Evolutionary conservation across 2,329 filamentous ascomycete genomes (phyloP).

Genomic region (Penicillium decumbens): DNA sequence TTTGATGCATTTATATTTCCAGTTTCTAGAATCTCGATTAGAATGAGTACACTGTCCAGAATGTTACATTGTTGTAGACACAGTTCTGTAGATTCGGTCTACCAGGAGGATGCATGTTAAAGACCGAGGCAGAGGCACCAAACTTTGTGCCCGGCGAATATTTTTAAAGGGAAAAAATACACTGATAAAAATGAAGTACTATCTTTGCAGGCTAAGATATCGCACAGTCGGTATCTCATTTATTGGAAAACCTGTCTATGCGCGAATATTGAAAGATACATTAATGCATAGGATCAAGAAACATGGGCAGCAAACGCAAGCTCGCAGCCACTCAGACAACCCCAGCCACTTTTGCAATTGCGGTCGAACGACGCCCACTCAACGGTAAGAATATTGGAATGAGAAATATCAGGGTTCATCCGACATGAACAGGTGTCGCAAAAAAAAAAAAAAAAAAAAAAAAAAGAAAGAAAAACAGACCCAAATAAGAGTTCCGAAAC

Average conservation of each 20-base stretch:
- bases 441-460: not conserved
- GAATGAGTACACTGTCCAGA: no score
- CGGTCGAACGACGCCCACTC: not conserved
- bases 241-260: constrained; percentile 11
- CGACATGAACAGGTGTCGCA: not conserved
- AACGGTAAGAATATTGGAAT: not conserved
- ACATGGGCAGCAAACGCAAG: not conserved
- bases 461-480: not conserved
- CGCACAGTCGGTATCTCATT: constrained; percentile 10
- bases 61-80: no score
- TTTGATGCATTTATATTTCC: no score
- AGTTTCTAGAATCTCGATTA: no score
- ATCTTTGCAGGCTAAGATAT: not conserved
- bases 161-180: no score
- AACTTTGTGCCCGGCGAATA: no score
- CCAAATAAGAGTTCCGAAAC: constrained; percentile 21
- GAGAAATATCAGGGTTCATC: not conserved
- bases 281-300: constrained; percentile 10
- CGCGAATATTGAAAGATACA: constrained; percentile 2
- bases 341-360: not conserved
- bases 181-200: not conserved
- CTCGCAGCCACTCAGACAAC: not conserved
- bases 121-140: no score
- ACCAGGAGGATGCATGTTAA: no score
- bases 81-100: no score